Evolutionary conservation across 2,329 filamentous ascomycete genomes (phyloP).

Genomic region (Sporothrix brunneoviolacea): DNA sequence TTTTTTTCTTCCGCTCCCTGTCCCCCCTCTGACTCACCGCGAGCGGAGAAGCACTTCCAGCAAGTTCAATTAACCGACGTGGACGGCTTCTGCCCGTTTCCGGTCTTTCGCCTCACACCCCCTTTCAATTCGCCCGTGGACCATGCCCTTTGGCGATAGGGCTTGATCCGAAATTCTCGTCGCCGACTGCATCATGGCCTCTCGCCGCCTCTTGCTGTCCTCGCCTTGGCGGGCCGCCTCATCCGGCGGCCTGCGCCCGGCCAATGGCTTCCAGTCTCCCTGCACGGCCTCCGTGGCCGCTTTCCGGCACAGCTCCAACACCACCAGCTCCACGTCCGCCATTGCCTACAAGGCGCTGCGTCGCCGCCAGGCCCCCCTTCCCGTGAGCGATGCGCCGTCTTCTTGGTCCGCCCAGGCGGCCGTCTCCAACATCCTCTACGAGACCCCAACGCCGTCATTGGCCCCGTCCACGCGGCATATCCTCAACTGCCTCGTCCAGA

Average conservation of each 20-base stretch:
- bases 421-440: constrained; percentile 97
- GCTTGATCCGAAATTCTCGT: neutral
- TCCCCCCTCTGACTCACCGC: constrained; percentile 4
- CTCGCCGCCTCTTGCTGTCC: constrained; percentile 16
- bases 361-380: constrained; percentile 77
- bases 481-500: constrained; percentile 97
- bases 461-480: constrained; percentile 89
- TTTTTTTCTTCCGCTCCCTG: neutral
- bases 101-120: neutral
- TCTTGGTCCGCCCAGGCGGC: constrained; percentile 88
- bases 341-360: constrained; percentile 97
- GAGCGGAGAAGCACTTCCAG: neutral
- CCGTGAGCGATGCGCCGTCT: constrained; percentile 67
- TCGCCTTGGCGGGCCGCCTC: constrained; percentile 21
- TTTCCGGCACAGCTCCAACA: constrained; percentile 35
- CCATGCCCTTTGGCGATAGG: constrained; percentile 12
- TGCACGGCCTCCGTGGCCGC: constrained; percentile 23
- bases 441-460: constrained; percentile 79
- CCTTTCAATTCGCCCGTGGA: neutral
- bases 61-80: neutral
- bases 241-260: constrained; percentile 11
- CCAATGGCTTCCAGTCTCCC: constrained; percentile 17
- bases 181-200: constrained; percentile 9
- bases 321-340: constrained; percentile 75
- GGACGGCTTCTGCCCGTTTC: neutral